Base-by-base conservation (phyloP, 1,284 basidiomycete species). In the Tylopilus sp. region DNA sequence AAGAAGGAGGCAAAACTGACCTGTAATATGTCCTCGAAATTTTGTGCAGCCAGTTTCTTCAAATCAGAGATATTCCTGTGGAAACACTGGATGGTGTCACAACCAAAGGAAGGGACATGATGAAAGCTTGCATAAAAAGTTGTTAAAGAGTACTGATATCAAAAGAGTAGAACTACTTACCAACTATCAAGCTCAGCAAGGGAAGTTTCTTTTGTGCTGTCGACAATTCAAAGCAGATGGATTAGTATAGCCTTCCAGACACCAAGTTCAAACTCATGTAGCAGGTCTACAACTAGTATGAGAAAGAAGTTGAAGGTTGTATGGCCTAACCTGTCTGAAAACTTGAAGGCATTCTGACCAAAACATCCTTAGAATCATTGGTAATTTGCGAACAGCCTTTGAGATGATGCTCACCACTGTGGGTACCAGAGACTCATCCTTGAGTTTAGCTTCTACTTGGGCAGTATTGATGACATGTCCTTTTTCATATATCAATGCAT, bases 1-100 rank as follows among this genome's bases (percentile, higher is more conserved):
- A 12, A 39, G 39, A 8, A 39, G 39, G 12, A 3, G 63, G 66
- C 2, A 67, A 33, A 56, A 67, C 72, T 69, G 19, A 52, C 44
- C 65, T 75, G 69, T 0, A 76, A 33, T 15, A 76, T 44, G 61
- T 77, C 74, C 59, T 80, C 74, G 57, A 72, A 79, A 41, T 79
- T 74, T 4, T 70, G 56, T 10, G 74, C 77, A n/a, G 77, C 78
- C 15, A 78, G 47, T 41, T 70, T 74, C 60, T 74, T 77, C 72
- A 78, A 72, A 54, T 74, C 77, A 9, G 74, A 79, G 0, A 67
- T 59, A 61, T 80, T 77, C 3, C 33, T 60, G 18, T 26, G 16
- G 41, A 69, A 69, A 9, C 26, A 15, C 24, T 52, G 22, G 33
- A 69, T 62, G 1, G 67, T 65, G 15, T 47, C 57, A 16, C 16